phyloP scores from a whole-genome alignment of 2,329 filamentous ascomycete genomes.

The Cladophialophora bantiana region DNA sequence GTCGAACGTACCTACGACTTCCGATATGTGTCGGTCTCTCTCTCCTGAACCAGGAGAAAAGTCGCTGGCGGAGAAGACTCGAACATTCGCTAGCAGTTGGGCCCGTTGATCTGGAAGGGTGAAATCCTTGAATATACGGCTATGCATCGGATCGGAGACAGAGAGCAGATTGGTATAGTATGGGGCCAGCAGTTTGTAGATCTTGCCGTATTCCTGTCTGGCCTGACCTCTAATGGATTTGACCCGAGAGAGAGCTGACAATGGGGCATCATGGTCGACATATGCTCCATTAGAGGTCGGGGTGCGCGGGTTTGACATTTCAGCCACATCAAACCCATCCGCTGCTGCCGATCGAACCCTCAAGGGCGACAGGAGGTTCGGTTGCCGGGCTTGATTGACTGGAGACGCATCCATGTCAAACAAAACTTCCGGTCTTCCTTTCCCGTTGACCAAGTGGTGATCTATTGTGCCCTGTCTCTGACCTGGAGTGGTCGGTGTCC shows the following conservation, averaged over 20 bases:
- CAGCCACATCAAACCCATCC: slow-evolving; percentile 83
- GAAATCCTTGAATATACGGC: slow-evolving; percentile 84
- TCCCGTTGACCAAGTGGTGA: slow-evolving; percentile 38
- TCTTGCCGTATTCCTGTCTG: slow-evolving; percentile 85
- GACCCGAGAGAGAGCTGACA: slow-evolving; percentile 73
- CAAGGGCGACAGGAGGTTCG: slow-evolving; percentile 28
- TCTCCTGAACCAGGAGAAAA: slow-evolving; percentile 75
- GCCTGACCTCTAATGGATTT: slow-evolving; percentile 84
- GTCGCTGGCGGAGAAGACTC: slow-evolving; percentile 80
- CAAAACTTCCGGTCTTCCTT: slow-evolving; percentile 39
- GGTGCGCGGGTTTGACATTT: slow-evolving; percentile 56
- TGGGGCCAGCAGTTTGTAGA: slow-evolving; percentile 86
- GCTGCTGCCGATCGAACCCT: slow-evolving; percentile 49
- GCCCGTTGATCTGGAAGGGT: slow-evolving; percentile 89
- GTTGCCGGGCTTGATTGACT: slow-evolving; percentile 21
- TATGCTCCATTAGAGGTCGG: slow-evolving; percentile 42
- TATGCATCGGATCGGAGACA: slow-evolving; percentile 70
- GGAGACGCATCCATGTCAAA: slow-evolving; percentile 35
- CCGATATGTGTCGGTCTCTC: slow-evolving; percentile 74
- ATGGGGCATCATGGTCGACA: slow-evolving; percentile 68
- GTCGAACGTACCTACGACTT: slow-evolving; percentile 84
- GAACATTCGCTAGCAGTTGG: slow-evolving; percentile 82
- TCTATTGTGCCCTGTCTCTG: slow-evolving; percentile 35
- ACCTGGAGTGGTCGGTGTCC: slow-evolving; percentile 24
- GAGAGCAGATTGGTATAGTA: slow-evolving; percentile 84